Percentiles rank a stretch among this genome's conserved stretches.
phyloP scores from a whole-genome alignment of 768 basidiomycete species.

The Amyloporia xantha region DNA sequence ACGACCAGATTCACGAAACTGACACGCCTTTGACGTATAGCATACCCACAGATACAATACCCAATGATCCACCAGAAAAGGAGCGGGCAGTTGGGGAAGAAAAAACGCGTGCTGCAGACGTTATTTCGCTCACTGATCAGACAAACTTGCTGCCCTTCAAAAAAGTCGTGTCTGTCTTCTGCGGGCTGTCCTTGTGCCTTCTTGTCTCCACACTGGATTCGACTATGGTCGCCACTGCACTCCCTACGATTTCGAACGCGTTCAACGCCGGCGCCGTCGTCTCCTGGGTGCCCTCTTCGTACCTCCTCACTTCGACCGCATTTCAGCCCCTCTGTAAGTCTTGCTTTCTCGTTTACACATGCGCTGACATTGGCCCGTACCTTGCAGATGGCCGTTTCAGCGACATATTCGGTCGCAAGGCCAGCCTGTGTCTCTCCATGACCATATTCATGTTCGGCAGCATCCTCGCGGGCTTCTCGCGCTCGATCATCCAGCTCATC shows the following conservation, averaged over 20 bases:
- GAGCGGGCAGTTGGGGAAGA: background rate
- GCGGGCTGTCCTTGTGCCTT: slow-evolving; percentile 53
- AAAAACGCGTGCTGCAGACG: background rate
- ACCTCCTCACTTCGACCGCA: slow-evolving; percentile 59
- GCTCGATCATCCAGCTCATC: slow-evolving; percentile 60
- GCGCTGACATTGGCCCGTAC: background rate
- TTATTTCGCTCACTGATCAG: slow-evolving; percentile 51
- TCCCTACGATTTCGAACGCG: slow-evolving; percentile 61
- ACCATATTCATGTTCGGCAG: slow-evolving; percentile 61
- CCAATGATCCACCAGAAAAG: background rate
- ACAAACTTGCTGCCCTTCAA: slow-evolving; percentile 66
- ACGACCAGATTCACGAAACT: background rate
- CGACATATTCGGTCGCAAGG: slow-evolving; percentile 64
- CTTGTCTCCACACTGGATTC: slow-evolving; percentile 61
- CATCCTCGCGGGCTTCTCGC: slow-evolving; percentile 59
- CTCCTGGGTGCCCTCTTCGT: slow-evolving; percentile 71
- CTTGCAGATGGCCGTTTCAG: slow-evolving; percentile 47
- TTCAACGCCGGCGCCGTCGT: slow-evolving; percentile 59
- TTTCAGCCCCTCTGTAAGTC: slow-evolving; percentile 43
- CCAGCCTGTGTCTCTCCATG: slow-evolving; percentile 50
- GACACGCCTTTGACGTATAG: background rate
- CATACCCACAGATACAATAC: background rate
- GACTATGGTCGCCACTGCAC: slow-evolving; percentile 66
- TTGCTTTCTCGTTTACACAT: background rate
- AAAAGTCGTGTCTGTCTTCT: slow-evolving; percentile 52